Percentiles rank a stretch among this genome's conserved stretches.
phyloP scores from a whole-genome alignment of 257 asterid genomes.

The Coffea eugenioides region DNA sequence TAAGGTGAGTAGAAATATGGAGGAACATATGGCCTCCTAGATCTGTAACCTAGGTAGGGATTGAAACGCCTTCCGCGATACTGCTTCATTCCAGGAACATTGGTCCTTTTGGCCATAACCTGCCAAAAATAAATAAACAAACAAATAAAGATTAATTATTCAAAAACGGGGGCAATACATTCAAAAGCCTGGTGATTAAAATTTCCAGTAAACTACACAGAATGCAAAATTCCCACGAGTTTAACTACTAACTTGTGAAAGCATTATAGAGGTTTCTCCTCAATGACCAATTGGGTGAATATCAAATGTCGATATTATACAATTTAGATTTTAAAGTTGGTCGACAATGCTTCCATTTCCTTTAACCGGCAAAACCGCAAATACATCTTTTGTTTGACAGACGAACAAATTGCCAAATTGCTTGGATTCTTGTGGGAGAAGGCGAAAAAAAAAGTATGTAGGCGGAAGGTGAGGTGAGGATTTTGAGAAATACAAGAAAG shows the following conservation, averaged over 20 bases:
- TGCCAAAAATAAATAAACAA: slow-evolving; percentile 19
- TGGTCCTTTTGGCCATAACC: slow-evolving; percentile 91
- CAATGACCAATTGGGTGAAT: background rate
- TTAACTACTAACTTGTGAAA: background rate
- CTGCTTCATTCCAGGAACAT: slow-evolving; percentile 98
- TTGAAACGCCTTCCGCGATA: slow-evolving; percentile 67
- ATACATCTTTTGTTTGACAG: background rate
- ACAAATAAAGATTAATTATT: background rate
- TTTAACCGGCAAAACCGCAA: background rate
- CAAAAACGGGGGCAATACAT: background rate
- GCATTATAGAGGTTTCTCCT: background rate
- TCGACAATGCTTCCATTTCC: background rate
- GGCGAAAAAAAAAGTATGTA: background rate
- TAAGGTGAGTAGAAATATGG: slow-evolving; percentile 76
- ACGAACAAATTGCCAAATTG: background rate
- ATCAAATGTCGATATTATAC: background rate
- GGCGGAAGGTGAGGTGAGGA: background rate
- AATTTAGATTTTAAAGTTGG: background rate
- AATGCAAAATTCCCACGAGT: background rate
- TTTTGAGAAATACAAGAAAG: background rate
- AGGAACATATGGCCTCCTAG: slow-evolving; percentile 75
- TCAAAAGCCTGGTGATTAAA: background rate
- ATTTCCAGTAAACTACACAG: background rate
- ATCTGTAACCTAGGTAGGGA: slow-evolving; percentile 61
- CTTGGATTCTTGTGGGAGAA: background rate